phyloP scores from a whole-genome alignment of 352 stramenopile species.

The Discostella stelligera region DNA sequence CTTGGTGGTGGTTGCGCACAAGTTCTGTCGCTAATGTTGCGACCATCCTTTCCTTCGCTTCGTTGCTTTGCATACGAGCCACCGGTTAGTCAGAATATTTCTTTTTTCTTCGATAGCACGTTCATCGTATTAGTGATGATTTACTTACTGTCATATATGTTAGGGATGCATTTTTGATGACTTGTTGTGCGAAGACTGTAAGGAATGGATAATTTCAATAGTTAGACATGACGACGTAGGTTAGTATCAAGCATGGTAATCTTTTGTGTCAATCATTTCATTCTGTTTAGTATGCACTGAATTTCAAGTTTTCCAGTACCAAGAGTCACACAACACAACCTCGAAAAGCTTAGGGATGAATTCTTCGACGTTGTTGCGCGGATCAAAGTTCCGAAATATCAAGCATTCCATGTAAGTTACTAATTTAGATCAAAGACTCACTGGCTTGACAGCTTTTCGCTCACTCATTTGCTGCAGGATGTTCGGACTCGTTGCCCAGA shows the following conservation, averaged over 20 bases:
- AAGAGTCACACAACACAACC: conserved; percentile 45
- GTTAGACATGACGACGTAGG: conserved; percentile 46
- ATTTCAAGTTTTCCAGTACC: conserved; percentile 24
- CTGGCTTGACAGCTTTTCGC: background rate
- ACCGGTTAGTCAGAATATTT: conserved; percentile 49
- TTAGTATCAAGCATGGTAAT: conserved; percentile 2
- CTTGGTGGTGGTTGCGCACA: conserved; percentile 71
- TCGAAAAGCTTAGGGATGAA: no score
- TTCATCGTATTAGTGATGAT: background rate
- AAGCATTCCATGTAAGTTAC: conserved; percentile 17
- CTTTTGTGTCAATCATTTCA: background rate
- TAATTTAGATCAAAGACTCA: background rate
- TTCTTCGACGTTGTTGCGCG: no score
- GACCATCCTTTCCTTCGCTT: conserved; percentile 58
- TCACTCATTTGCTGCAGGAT: conserved; percentile 16
- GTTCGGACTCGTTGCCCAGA: conserved; percentile 18
- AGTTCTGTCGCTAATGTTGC: conserved; percentile 73
- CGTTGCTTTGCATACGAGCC: conserved; percentile 73
- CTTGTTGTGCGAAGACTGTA: conserved; percentile 28
- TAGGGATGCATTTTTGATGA: conserved; percentile 54
- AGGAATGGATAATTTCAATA: conserved; percentile 47
- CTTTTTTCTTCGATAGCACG: background rate
- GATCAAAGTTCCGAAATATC: conserved; percentile 23
- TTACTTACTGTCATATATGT: background rate
- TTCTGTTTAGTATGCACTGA: background rate